phyloP scores from a whole-genome alignment of 257 asterid species.

The Buddleja alternifolia region DNA sequence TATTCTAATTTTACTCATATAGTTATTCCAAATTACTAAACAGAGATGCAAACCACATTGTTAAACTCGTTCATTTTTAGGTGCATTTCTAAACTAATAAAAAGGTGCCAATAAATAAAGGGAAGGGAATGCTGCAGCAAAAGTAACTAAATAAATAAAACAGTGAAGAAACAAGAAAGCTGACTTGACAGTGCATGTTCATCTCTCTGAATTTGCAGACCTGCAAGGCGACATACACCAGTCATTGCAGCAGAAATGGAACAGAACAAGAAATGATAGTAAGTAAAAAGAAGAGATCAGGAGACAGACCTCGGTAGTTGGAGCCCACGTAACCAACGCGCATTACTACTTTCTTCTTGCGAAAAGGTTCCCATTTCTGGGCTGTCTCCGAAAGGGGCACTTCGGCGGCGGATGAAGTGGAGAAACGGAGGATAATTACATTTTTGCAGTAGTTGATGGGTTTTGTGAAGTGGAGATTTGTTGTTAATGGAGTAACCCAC shows the following conservation, averaged over 20 bases:
- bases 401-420: slow-evolving; percentile 32
- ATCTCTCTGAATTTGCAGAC: slow-evolving; percentile 89
- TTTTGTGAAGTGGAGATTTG: slow-evolving; percentile 24
- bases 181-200: slow-evolving; percentile 66
- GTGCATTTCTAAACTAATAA: slow-evolving; percentile 5
- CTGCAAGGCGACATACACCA: slow-evolving; percentile 42
- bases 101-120: background rate
- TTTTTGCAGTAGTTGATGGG: slow-evolving; percentile 24
- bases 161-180: slow-evolving; percentile 8
- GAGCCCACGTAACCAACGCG: slow-evolving; percentile 97
- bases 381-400: slow-evolving; percentile 26
- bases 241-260: no score
- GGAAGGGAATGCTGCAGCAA: background rate
- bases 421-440: slow-evolving; percentile 31
- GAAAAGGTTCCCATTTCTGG: slow-evolving; percentile 69
- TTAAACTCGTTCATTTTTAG: background rate
- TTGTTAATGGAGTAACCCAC: slow-evolving; percentile 33
- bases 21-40: slow-evolving; percentile 5
- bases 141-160: background rate
- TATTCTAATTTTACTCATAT: slow-evolving; percentile 1
- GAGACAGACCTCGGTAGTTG: slow-evolving; percentile 73
- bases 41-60: slow-evolving; percentile 2
- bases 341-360: slow-evolving; percentile 96
- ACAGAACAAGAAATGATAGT: background rate
- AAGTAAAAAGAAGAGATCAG: no score